These are phyloP conservation scores for Venturia asperata DNA, from an alignment of 2,329 filamentous ascomycete genomes.

Conservation along the genomic window DNA sequence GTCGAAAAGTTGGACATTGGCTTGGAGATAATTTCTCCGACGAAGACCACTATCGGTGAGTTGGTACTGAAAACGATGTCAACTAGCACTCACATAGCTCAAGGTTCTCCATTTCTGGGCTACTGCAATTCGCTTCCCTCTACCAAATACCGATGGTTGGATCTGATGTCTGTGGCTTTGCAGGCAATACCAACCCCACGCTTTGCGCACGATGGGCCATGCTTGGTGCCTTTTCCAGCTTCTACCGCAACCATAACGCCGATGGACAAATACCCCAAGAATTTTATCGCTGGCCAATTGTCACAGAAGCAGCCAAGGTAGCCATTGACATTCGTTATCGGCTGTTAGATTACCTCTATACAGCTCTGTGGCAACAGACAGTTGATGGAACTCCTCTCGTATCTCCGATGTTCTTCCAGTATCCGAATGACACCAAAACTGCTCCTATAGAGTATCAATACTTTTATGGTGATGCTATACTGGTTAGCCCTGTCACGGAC, in stretches of 20 bases:
- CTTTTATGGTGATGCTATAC: constrained; percentile 51
- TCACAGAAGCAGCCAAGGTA: constrained; percentile 57
- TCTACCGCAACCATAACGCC: constrained; percentile 68
- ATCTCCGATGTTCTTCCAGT: constrained; percentile 65
- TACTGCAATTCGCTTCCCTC: constrained; percentile 41
- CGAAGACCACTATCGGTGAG: constrained; percentile 37
- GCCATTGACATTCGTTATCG: constrained; percentile 68
- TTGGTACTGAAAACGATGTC: background rate
- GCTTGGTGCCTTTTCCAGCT: constrained; percentile 65
- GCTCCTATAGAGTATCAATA: constrained; percentile 49
- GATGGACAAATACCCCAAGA: constrained; percentile 53
- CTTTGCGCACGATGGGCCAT: constrained; percentile 71
- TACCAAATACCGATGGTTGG: constrained; percentile 45
- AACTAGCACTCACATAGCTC: background rate
- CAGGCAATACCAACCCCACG: constrained; percentile 55
- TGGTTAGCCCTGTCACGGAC: constrained; percentile 50
- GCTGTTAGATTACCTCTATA: constrained; percentile 75
- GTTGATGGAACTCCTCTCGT: constrained; percentile 57
- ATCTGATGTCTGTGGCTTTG: constrained; percentile 70
- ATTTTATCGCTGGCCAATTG: constrained; percentile 62
- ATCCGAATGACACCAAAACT: constrained; percentile 51
- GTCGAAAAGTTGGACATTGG: constrained; percentile 53
- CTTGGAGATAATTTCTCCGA: constrained; percentile 48
- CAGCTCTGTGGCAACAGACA: constrained; percentile 56
- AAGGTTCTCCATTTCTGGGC: constrained; percentile 35